phyloP scores from a whole-genome alignment of 768 basidiomycete genomes.

The Ramaria rubella region DNA sequence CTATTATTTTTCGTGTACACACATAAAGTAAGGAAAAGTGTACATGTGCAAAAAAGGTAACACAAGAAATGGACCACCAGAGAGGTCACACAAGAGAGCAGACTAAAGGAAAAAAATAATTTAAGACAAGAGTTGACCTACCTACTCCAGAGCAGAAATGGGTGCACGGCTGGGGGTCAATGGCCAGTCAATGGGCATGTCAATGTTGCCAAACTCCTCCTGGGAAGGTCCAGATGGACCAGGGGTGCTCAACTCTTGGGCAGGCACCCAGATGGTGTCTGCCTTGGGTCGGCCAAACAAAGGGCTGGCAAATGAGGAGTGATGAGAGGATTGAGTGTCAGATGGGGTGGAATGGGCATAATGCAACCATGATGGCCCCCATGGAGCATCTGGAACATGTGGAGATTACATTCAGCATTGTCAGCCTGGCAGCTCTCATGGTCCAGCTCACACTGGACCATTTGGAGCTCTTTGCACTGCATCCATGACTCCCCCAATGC shows the following conservation, averaged over 20 bases:
- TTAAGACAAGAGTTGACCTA: too few species aligned
- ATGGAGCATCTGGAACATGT: background rate
- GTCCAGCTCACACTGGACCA: slow-evolving; percentile 2
- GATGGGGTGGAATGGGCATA: background rate
- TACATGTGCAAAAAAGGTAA: background rate
- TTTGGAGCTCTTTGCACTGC: background rate
- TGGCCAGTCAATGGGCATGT: too few species aligned
- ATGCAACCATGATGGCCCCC: background rate
- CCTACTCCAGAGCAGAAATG: too few species aligned
- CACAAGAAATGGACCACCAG: background rate
- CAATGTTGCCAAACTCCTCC: too few species aligned
- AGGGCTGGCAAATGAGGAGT: too few species aligned
- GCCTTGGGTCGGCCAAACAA: too few species aligned
- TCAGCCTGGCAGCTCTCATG: background rate
- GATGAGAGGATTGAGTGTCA: background rate
- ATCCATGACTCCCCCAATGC: background rate
- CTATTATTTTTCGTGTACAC: background rate
- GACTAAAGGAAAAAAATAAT: too few species aligned
- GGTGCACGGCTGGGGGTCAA: too few species aligned
- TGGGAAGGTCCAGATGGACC: too few species aligned
- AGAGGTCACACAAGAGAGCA: too few species aligned
- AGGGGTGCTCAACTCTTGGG: too few species aligned
- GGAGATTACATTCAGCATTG: background rate
- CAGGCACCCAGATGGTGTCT: too few species aligned
- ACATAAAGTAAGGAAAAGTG: background rate